phyloP scores from a whole-genome alignment of 495 filamentous ascomycete genomes.

The Geopyxis carbonaria region DNA sequence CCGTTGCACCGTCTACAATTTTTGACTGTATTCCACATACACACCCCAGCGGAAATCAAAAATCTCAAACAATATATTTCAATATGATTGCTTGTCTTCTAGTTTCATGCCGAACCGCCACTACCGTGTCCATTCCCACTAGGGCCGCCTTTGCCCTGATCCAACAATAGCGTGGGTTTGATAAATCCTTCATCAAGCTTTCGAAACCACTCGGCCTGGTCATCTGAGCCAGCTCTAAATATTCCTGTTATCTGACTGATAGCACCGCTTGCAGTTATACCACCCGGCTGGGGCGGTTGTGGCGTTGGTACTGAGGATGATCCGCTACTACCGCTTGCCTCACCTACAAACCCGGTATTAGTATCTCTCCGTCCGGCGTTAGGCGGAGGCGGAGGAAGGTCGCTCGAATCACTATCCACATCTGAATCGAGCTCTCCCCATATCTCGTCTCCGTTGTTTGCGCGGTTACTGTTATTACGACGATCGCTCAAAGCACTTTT shows the following conservation, averaged over 20 bases:
- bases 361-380: constrained; percentile 33
- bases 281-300: constrained; percentile 28
- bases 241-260: constrained; percentile 45
- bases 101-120: too few species aligned
- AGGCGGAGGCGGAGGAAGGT: constrained; percentile 26
- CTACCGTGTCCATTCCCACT: too few species aligned
- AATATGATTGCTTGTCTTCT: too few species aligned
- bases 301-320: too few species aligned
- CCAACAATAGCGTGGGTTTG: constrained; percentile 79
- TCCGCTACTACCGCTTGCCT: constrained; percentile 25
- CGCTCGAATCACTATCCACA: constrained; percentile 16
- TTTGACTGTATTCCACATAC: too few species aligned
- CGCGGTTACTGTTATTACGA: neutral
- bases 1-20: too few species aligned
- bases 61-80: too few species aligned
- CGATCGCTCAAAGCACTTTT: too few species aligned
- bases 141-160: constrained; percentile 32
- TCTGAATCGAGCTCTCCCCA: constrained; percentile 12
- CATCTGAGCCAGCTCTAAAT: constrained; percentile 59
- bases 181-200: constrained; percentile 94
- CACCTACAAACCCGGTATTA: constrained; percentile 33
- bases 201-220: constrained; percentile 79
- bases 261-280: too few species aligned
- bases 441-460: constrained; percentile 13
- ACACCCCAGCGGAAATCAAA: too few species aligned